Base-by-base conservation (phyloP, 106 monocot genomes). In the Allium fistulosum region DNA sequence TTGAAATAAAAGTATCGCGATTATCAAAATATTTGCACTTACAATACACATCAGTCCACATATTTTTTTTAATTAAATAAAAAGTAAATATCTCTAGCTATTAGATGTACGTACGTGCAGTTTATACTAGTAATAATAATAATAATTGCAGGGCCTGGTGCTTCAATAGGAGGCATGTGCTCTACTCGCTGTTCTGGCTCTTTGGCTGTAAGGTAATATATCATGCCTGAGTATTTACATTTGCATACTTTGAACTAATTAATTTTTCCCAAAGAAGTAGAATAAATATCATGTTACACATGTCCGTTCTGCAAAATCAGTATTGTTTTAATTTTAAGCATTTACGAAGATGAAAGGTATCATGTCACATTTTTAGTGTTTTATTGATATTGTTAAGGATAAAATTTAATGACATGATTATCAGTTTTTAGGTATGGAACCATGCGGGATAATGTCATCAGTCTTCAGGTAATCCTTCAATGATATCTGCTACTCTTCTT, bases 171-270 rank as follows among this genome's bases (percentile, higher is more conserved):
- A 78, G 97, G 97, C 71, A 99, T 99, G 97, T 99, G 97, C 82
- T 79, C 97, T 62, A 99, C 97, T 53, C 92, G 97, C 9, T 99
- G 97, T 68, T 99, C 97, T 79, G 97, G 97, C 72, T 99, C 97
- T 61, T 85, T 99, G 71, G 97, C 97, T 85, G 97, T 99, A 53
- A 92, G 97, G 97, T 99, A 85, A 11, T 55, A 55, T 15, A 66
- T 12, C 53, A 55, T 55, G 1, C 53, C 7, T 55, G 7, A 15
- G 53, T 55, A 12, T 55, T 15, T 55, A 55, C 53, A 55, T 11
- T 6, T 55, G 53, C 53, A 55, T 12, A 55, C 53, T 3, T 8
- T 55, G 4, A 12, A 12, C 53, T 55, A 2, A 55, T 11, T 37
- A 37, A 37, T 37, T 37, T 37, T 37, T 37, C 37, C 37, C 37